phyloP scores from a whole-genome alignment of 805 yeast genomes.

The Candida odintsovae region DNA sequence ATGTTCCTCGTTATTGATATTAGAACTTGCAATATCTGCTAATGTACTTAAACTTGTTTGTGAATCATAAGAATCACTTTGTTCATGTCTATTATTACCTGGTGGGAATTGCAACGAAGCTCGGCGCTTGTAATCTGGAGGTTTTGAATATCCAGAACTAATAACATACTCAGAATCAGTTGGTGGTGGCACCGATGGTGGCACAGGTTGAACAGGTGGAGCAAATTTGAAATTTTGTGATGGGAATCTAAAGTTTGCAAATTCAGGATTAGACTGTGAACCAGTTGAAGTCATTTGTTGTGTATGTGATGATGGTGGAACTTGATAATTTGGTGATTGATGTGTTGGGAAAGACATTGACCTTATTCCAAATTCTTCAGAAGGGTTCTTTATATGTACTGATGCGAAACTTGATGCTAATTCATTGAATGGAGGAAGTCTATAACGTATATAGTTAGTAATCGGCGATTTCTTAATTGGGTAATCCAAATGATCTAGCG shows the following conservation, averaged over 20 bases:
- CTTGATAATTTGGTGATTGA: neutral
- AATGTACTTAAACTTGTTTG: slow-evolving; percentile 19
- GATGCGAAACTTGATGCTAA: slow-evolving; percentile 15
- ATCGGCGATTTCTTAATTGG: neutral
- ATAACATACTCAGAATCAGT: neutral
- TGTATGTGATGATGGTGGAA: neutral
- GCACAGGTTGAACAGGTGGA: too few relatives aligned
- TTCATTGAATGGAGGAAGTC: slow-evolving; percentile 23
- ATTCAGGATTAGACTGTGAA: neutral
- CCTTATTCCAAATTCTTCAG: neutral
- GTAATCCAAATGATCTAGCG: slow-evolving; percentile 5
- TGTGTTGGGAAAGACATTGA: neutral
- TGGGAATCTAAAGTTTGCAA: neutral
- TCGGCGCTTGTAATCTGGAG: neutral
- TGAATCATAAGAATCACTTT: slow-evolving; percentile 20
- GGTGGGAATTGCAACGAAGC: slow-evolving; percentile 11
- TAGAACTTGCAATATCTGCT: slow-evolving; percentile 22
- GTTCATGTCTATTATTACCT: slow-evolving; percentile 7
- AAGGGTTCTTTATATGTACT: neutral
- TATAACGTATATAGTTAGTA: slow-evolving; percentile 2
- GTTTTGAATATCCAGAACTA: neutral
- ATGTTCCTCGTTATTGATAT: neutral
- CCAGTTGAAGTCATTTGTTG: neutral
- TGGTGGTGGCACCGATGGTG: too few relatives aligned
- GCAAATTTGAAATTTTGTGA: neutral